A percentile compares a stretch with the other conserved stretches of the same genome.
phyloP scores from a whole-genome alignment of 2,329 filamentous ascomycete genomes.

The Bretziella fagacearum region DNA sequence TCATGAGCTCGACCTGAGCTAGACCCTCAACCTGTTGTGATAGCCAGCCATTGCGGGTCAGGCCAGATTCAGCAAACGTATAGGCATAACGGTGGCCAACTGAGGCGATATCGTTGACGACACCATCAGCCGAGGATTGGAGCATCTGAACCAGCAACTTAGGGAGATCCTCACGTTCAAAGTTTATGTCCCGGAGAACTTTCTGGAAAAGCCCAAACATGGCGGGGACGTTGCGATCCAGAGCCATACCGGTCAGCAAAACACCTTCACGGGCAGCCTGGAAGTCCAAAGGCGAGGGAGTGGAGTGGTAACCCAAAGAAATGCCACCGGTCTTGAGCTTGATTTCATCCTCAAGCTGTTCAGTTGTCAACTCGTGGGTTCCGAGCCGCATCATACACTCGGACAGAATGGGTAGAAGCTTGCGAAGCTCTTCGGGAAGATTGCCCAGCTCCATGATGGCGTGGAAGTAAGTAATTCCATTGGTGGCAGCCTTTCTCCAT shows the following conservation, averaged over 20 bases:
- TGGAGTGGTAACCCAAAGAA: slow-evolving; percentile 67
- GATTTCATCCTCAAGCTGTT: slow-evolving; percentile 86
- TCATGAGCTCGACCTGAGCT: slow-evolving; percentile 72
- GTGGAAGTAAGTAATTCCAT: slow-evolving; percentile 90
- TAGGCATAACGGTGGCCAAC: slow-evolving; percentile 78
- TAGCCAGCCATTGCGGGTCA: slow-evolving; percentile 55
- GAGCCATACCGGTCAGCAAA: slow-evolving; percentile 66
- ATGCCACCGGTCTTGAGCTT: slow-evolving; percentile 92
- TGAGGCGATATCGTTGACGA: slow-evolving; percentile 80
- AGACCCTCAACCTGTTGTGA: slow-evolving; percentile 81
- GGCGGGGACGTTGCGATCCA: slow-evolving; percentile 76
- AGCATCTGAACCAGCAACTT: slow-evolving; percentile 73
- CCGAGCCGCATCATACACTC: slow-evolving; percentile 87
- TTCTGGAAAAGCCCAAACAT: slow-evolving; percentile 79
- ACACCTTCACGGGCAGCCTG: slow-evolving; percentile 62
- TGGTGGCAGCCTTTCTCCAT: slow-evolving; percentile 85
- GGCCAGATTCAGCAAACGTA: slow-evolving; percentile 62
- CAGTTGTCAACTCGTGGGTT: slow-evolving; percentile 75
- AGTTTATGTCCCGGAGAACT: slow-evolving; percentile 74
- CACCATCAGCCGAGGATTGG: slow-evolving; percentile 72
- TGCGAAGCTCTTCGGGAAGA: slow-evolving; percentile 67
- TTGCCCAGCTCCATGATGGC: slow-evolving; percentile 66
- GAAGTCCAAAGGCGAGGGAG: slow-evolving; percentile 57
- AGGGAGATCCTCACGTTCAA: slow-evolving; percentile 66
- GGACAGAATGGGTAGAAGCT: slow-evolving; percentile 76